phyloP scores from a whole-genome alignment of 2,329 filamentous ascomycete genomes.

The Zasmidium citrigriseum region DNA sequence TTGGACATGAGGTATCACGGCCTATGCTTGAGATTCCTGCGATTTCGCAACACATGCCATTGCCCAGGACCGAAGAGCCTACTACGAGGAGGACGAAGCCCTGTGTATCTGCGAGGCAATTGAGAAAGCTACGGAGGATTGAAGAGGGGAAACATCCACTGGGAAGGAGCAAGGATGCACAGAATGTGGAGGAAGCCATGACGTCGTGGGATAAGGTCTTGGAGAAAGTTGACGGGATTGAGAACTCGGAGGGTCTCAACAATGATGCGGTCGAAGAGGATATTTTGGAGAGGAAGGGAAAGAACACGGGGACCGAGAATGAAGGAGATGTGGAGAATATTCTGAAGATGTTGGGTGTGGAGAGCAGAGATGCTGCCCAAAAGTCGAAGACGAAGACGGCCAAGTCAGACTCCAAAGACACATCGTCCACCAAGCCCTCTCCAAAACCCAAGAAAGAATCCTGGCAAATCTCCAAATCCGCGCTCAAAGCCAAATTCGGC shows the following conservation, averaged over 20 bases:
- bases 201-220: conserved; percentile 19
- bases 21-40: conserved; percentile 1
- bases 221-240: conserved; percentile 18
- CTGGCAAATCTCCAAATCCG: conserved; percentile 78
- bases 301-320: conserved; percentile 3
- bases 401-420: conserved; percentile 6
- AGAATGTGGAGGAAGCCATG: neutral
- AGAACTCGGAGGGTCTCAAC: conserved; percentile 5
- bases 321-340: too few relatives aligned
- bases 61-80: too few relatives aligned
- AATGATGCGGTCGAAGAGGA: conserved; percentile 3
- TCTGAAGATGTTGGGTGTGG: too few relatives aligned
- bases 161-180: neutral
- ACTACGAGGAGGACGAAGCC: conserved; percentile 6
- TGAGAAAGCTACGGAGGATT: conserved; percentile 19
- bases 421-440: neutral
- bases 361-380: too few relatives aligned
- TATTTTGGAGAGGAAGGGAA: conserved; percentile 1
- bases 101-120: neutral
- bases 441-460: conserved; percentile 37
- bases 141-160: conserved; percentile 21
- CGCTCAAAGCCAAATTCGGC: conserved; percentile 75
- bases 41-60: neutral
- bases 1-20: neutral
- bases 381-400: conserved; percentile 4